phyloP scores from a whole-genome alignment of 148 eudicot species.

The Arctostaphylos glauca region DNA sequence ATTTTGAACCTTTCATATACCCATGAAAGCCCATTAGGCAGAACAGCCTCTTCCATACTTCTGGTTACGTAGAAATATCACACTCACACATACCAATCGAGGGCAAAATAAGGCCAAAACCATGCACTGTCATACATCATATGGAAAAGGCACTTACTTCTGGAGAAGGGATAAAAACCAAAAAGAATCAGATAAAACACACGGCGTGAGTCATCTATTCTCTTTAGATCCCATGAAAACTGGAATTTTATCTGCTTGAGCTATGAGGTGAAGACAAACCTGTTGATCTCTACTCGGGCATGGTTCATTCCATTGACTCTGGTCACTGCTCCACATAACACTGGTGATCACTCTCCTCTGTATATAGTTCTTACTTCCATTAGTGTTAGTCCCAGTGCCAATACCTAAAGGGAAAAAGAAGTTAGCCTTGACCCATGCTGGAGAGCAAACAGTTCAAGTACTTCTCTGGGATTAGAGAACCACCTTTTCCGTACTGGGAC shows the following conservation, averaged over 20 bases:
- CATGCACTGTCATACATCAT: no score
- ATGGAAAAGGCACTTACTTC: no score
- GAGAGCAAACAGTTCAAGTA: neutral
- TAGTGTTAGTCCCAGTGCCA: neutral
- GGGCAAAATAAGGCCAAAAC: no score
- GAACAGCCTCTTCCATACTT: no score
- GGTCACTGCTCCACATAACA: neutral
- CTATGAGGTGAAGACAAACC: neutral
- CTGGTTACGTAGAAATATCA: no score
- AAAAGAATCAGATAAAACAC: no score
- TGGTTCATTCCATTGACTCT: neutral
- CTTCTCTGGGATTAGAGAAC: neutral
- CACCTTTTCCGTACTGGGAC: conserved; percentile 11
- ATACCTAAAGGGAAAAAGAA: neutral
- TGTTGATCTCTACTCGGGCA: neutral
- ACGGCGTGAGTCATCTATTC: neutral
- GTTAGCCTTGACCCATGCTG: neutral
- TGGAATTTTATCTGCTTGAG: neutral
- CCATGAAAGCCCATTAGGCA: no score
- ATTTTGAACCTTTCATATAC: no score
- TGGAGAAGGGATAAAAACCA: no score
- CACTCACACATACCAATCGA: no score
- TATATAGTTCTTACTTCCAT: conserved; percentile 4
- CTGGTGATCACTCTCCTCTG: neutral
- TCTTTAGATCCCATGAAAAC: neutral